Base-by-base conservation (phyloP, 148 eudicot species). In the Spergularia bocconei region DNA sequence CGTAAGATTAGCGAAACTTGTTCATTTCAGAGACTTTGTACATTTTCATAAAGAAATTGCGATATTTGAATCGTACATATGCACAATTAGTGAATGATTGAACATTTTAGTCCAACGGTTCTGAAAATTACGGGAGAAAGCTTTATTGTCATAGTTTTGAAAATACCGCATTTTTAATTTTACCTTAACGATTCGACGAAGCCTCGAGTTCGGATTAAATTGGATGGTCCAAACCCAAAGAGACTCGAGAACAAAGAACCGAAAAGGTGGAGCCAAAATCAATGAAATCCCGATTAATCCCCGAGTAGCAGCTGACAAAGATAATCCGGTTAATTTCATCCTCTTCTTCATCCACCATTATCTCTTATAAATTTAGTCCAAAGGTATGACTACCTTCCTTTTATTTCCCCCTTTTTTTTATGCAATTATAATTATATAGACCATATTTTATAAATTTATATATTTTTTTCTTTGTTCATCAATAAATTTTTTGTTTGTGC, bases 271-370 rank as follows among this genome's bases (percentile, higher is more conserved):
- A 59, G 48, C 33, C 70, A 11, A 67, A 67, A n/a, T 44, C 70
- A 67, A 67, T 29, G 2, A 29, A 29, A 29, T 16, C 11, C 11
- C 0, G 29, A n/a, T 44, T 48, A 2, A 36, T 6, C 19, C 15
- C 39, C 16, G 70, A 67, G 12, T 67, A 44, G 55, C 25, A 67
- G 54, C 33, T 65, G 51, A 39, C 41, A 38, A 23, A 53, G 71
- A 80, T 69, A 75, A 70, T 64, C 33, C 60, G 66, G 39, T 20
- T 70, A 80, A 16, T 80, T 64, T 80, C 78, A 6, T 71, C 83
- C 83, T 80, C 83, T 55, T 80, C 83, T 80, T 75, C 83, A 29
- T 56, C 76, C 56, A 20, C 36, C 63, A 25, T 69, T 67, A 48
- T 67, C 70, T 67, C 19, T 19, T 15, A 7, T 38, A 64, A 39